Conservation (phyloP, 2,329 filamentous ascomycete species). For the Paecilomyces dactylethromorphus region DNA sequence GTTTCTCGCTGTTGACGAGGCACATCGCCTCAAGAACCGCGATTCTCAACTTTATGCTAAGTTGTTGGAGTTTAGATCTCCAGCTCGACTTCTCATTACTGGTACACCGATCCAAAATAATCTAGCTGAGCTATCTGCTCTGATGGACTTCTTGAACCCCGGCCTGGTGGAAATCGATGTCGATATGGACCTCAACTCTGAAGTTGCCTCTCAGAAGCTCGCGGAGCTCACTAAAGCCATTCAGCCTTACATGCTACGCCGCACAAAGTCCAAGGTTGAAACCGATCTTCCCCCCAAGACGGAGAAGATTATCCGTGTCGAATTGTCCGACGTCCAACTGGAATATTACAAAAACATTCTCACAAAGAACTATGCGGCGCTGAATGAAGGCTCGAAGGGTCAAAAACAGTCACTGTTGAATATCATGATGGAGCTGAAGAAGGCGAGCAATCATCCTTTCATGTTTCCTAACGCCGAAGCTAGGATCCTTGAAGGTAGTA, state of each 20-base stretch:
- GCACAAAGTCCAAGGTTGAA: slow-evolving; percentile 96
- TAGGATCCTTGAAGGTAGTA: slow-evolving; percentile 72
- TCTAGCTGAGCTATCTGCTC: slow-evolving; percentile 79
- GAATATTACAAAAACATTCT: slow-evolving; percentile 99
- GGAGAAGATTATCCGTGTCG: slow-evolving; percentile 97
- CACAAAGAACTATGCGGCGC: slow-evolving; percentile 88
- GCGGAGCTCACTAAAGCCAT: slow-evolving; percentile 79
- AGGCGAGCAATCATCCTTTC: slow-evolving; percentile 97
- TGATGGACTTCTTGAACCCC: slow-evolving; percentile 97
- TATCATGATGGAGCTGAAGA: slow-evolving; percentile 99
- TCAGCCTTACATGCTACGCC: slow-evolving; percentile 87
- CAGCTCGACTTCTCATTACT: slow-evolving; percentile 86
- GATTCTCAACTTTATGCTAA: slow-evolving; percentile 89
- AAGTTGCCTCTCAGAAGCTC: slow-evolving; percentile 80
- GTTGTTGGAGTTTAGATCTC: slow-evolving; percentile 77
- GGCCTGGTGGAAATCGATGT: slow-evolving; percentile 86
- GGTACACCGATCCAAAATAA: slow-evolving; percentile 98
- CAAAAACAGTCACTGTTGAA: slow-evolving; percentile 94
- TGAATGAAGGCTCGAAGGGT: slow-evolving; percentile 83
- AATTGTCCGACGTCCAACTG: slow-evolving; percentile 89
- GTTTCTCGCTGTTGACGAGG: slow-evolving; percentile 91
- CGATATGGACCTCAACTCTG: slow-evolving; percentile 75
- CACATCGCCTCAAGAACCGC: slow-evolving; percentile 91
- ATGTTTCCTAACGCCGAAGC: slow-evolving; percentile 96
- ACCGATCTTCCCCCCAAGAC: slow-evolving; percentile 94